A percentile compares a stretch with the other conserved stretches of the same genome.
phyloP scores from a whole-genome alignment of 306 rosid genomes.

The Prunus persica region DNA sequence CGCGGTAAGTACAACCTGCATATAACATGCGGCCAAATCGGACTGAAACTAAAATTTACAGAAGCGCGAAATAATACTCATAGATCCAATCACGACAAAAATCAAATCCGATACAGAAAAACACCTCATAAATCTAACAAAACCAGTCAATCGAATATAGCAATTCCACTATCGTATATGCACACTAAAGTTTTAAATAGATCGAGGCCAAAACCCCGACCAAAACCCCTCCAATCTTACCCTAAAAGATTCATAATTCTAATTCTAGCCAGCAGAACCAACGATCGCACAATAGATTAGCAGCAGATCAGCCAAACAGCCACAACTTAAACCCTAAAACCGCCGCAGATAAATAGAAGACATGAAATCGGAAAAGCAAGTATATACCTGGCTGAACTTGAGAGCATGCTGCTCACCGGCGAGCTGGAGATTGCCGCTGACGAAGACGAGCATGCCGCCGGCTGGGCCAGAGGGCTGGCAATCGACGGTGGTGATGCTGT shows the following conservation, averaged over 20 bases:
- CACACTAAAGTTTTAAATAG: neutral
- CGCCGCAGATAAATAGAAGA: no score
- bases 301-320: neutral
- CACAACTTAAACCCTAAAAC: neutral
- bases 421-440: constrained; percentile 89
- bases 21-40: neutral
- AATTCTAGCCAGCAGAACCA: neutral
- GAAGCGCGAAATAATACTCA: neutral
- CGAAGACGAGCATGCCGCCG: constrained; percentile 87
- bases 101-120: neutral
- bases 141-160: neutral
- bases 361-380: neutral
- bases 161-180: neutral
- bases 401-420: constrained; percentile 92
- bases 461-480: constrained; percentile 80
- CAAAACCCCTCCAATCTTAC: neutral
- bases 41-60: neutral
- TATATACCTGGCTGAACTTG: constrained; percentile 82
- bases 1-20: neutral
- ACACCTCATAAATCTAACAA: neutral
- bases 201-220: neutral
- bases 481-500: constrained; percentile 78
- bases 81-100: neutral
- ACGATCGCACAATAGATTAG: neutral
- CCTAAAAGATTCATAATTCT: neutral